Percentiles rank a stretch among this genome's conserved stretches.
Evolutionary conservation across 2,329 filamentous ascomycete genomes (phyloP).

Genomic region (Fusarium scirpi): DNA sequence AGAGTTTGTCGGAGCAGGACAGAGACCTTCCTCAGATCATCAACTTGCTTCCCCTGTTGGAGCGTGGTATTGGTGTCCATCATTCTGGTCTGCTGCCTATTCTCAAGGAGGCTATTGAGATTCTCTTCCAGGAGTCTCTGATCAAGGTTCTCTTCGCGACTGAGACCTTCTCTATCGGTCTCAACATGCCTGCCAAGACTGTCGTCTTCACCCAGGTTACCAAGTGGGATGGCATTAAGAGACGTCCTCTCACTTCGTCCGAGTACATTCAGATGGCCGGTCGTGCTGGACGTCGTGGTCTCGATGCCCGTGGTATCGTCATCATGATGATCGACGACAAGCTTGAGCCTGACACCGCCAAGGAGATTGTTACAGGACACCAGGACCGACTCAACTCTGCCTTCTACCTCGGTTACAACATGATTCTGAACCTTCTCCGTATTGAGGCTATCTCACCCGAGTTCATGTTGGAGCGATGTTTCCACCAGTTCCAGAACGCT

Average conservation of each 20-base stretch:
- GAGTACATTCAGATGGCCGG: slow-evolving; percentile 99
- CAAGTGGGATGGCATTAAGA: slow-evolving; percentile 88
- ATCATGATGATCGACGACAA: slow-evolving; percentile 99
- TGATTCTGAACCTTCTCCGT: slow-evolving; percentile 95
- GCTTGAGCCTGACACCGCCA: slow-evolving; percentile 94
- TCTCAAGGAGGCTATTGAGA: slow-evolving; percentile 98
- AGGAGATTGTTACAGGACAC: slow-evolving; percentile 94
- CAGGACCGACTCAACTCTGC: slow-evolving; percentile 98
- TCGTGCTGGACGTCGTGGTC: slow-evolving; percentile 93
- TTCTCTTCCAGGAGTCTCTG: slow-evolving; percentile 96
- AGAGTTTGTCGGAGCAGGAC: slow-evolving; percentile 92
- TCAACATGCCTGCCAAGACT: slow-evolving; percentile 99
- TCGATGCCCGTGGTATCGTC: slow-evolving; percentile 97
- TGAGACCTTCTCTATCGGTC: slow-evolving; percentile 97
- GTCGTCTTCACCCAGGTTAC: slow-evolving; percentile 98
- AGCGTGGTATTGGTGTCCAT: slow-evolving; percentile 95
- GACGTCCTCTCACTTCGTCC: slow-evolving; percentile 88
- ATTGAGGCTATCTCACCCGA: slow-evolving; percentile 99
- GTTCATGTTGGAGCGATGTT: slow-evolving; percentile 98
- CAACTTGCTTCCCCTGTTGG: slow-evolving; percentile 87
- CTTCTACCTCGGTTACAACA: slow-evolving; percentile 98
- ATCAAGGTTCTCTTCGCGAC: slow-evolving; percentile 99
- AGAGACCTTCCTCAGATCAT: slow-evolving; percentile 88
- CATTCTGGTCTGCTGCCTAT: slow-evolving; percentile 96
- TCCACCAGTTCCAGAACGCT: slow-evolving; percentile 97